phyloP scores from a whole-genome alignment of 257 asterid species.

The Misopates orontium region DNA sequence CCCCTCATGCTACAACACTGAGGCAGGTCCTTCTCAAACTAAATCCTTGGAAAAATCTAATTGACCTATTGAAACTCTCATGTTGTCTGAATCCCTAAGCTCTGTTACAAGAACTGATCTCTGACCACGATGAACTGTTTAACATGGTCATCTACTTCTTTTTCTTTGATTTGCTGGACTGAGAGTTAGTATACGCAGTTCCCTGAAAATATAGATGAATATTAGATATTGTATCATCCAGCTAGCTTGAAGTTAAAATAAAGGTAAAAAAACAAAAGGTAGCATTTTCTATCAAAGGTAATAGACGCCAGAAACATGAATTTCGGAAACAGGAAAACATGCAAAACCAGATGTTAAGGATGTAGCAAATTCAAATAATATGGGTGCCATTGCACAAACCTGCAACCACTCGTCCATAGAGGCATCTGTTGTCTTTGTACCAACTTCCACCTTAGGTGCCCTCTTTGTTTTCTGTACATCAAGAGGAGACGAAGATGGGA shows the following conservation, averaged over 20 bases:
- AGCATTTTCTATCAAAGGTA: not conserved
- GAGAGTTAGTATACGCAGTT: conserved; percentile 73
- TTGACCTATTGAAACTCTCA: conserved; percentile 25
- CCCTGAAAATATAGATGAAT: conserved; percentile 50
- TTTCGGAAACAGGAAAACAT: not conserved
- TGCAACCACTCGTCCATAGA: conserved; percentile 93
- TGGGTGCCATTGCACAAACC: conserved; percentile 47
- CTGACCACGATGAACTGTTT: conserved; percentile 32
- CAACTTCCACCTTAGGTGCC: conserved; percentile 95
- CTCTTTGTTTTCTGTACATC: conserved; percentile 76
- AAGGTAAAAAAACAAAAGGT: not conserved
- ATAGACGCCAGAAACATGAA: not conserved
- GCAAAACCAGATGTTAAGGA: not conserved
- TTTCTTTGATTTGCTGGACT: conserved; percentile 75
- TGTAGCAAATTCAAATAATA: conserved; percentile 7
- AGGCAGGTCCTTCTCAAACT: conserved; percentile 28
- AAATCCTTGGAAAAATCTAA: conserved; percentile 29
- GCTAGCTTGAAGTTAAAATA: too few relatives aligned
- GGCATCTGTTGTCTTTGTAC: conserved; percentile 87
- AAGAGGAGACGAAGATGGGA: conserved; percentile 14
- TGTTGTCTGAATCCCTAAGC: conserved; percentile 28
- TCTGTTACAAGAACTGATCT: conserved; percentile 28
- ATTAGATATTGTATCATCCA: not conserved
- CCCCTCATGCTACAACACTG: conserved; percentile 42
- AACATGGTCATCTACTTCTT: conserved; percentile 60